Base-by-base conservation (phyloP, 164 flowering plant genomes). In the Nymphaea thermarum region DNA sequence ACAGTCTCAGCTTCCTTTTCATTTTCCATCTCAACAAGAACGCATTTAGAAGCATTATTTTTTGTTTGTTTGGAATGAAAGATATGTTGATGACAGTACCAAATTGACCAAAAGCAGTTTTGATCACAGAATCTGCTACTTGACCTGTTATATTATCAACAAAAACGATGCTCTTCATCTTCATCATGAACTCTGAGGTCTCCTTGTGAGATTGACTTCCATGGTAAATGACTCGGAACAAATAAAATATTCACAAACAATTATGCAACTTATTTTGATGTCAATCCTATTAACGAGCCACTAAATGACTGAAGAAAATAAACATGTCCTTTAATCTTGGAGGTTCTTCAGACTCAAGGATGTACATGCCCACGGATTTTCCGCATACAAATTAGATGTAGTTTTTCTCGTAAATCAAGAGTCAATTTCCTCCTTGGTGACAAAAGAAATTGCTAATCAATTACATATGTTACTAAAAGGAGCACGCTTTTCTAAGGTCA, bases 21-120 rank as follows among this genome's bases (percentile, higher is more conserved):
- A 11, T 60, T 72, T 61, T 81, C 85, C 89, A 93, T 78, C 79
- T 90, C 98, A 66, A 90, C 89, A 68, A 90, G 71, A n/a, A 90
- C 95, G 77, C 81, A 77, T 55, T 47, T 71, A 1, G 82, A 74
- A 18, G 67, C 69, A 72, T 72, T 74, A 8, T 15, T 45, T 0
- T 80, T 70, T 14, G 74, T 80, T 84, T 90, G 79, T 82, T 86
- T 5, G 89, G 91, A 36, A 93, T 81, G 47, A 88, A 84, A 55
- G 76, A 68, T 6, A 83, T 78, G n/a, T 45, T 77, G 17, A 43
- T 70, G 12, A 90, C 98, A 63, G 57, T 77, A 25, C 91, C 92
- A 79, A 86, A 93, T 82, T 93, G 98, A 43, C 75, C 80, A 5
- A 88, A 73, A 7, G 95, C 93, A 43, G 80, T 74, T 76, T 67